Conservation (phyloP, 2,329 filamentous ascomycete genomes). For the Huntiella decipiens region DNA sequence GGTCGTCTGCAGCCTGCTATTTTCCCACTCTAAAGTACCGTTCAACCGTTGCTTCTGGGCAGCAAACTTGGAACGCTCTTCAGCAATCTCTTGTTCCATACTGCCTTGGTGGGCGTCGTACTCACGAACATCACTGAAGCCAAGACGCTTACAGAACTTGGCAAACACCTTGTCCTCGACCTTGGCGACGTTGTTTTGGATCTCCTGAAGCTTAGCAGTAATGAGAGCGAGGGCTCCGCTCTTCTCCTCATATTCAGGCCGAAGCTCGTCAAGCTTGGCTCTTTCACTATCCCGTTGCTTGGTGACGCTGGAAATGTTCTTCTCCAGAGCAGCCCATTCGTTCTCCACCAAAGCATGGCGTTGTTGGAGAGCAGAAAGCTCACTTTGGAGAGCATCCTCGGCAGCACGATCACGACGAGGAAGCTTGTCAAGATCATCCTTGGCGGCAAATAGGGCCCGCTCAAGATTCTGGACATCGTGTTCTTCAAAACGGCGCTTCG, state of each 20-base stretch:
- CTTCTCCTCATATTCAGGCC: constrained; percentile 62
- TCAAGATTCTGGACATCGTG: constrained; percentile 73
- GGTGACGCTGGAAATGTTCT: constrained; percentile 69
- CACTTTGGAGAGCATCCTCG: constrained; percentile 64
- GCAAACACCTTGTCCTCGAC: constrained; percentile 81
- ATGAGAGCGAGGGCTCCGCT: constrained; percentile 44
- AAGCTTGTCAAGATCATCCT: constrained; percentile 59
- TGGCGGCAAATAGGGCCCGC: constrained; percentile 54
- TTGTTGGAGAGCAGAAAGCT: constrained; percentile 63
- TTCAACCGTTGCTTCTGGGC: constrained; percentile 63
- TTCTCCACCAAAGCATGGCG: constrained; percentile 51
- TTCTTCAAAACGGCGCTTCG: constrained; percentile 74
- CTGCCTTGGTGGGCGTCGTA: constrained; percentile 90
- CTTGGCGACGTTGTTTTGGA: constrained; percentile 45
- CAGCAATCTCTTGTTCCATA: constrained; percentile 71
- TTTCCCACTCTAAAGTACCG: constrained; percentile 38
- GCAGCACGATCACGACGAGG: constrained; percentile 60
- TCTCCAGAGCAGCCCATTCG: constrained; percentile 59
- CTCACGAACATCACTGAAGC: constrained; percentile 74
- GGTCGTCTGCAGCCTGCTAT: constrained; percentile 33
- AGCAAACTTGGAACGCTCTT: constrained; percentile 73
- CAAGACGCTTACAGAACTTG: constrained; percentile 68
- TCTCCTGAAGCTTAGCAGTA: constrained; percentile 29
- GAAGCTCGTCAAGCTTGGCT: constrained; percentile 53
- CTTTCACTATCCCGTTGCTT: constrained; percentile 60